Conservation (phyloP, 2,329 filamentous ascomycete genomes). For the Botrytis elliptica region DNA sequence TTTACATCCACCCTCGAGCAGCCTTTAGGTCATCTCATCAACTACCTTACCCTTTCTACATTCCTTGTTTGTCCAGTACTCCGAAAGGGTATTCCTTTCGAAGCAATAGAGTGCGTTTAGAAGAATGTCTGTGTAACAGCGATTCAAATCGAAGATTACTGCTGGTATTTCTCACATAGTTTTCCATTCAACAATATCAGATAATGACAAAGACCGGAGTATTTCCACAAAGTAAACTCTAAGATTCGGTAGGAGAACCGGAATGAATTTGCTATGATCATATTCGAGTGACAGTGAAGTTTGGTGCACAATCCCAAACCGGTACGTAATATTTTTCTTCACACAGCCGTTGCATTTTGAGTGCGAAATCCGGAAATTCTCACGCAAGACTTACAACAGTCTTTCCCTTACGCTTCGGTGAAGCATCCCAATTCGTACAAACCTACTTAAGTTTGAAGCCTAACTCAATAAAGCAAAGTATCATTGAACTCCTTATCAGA, state of each 20-base stretch:
- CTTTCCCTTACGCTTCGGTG: neutral
- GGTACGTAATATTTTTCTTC: neutral
- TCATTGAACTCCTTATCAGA: neutral
- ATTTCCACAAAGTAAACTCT: neutral
- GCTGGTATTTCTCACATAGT: neutral
- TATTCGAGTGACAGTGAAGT: neutral
- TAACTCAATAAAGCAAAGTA: neutral
- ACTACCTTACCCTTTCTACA: too few species aligned
- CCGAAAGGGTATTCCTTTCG: neutral
- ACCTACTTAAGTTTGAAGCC: neutral
- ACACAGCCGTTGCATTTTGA: neutral
- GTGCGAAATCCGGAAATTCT: neutral
- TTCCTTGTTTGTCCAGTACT: neutral
- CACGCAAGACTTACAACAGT: neutral
- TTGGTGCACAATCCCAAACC: neutral
- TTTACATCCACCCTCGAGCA: neutral
- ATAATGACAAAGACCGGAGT: neutral
- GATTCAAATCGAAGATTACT: neutral
- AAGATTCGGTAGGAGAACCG: neutral
- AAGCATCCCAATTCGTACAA: neutral
- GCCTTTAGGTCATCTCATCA: neutral
- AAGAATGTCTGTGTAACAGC: neutral
- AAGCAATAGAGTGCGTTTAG: neutral
- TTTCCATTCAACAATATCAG: neutral
- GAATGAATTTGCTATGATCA: neutral